A percentile compares a stretch with the other conserved stretches of the same genome.
Evolutionary conservation across 139 green algal genomes (phyloP).

Genomic region (Limnomonas spitsbergensis): DNA sequence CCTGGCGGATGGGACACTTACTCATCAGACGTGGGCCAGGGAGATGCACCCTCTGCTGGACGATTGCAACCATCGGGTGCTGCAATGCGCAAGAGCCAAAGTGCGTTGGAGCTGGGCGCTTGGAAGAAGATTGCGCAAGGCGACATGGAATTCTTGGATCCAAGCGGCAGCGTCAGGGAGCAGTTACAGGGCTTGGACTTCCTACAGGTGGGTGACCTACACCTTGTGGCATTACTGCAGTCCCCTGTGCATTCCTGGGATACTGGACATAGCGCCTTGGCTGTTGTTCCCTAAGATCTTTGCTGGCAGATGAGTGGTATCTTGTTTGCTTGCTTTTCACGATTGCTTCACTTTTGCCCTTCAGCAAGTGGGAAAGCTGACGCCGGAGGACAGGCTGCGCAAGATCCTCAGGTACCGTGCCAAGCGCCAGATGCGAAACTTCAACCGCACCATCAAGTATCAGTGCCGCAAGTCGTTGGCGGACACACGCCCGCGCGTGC

Average conservation of each 20-base stretch:
- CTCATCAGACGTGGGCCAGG: conserved; percentile 2
- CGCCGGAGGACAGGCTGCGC: conserved; percentile 61
- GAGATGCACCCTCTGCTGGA: neutral
- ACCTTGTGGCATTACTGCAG: too few species aligned
- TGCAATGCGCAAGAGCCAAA: conserved; percentile 16
- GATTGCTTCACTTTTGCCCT: neutral
- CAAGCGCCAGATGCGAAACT: conserved; percentile 61
- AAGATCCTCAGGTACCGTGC: conserved; percentile 75
- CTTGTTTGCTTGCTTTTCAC: too few species aligned
- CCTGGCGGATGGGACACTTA: neutral
- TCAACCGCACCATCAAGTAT: conserved; percentile 67
- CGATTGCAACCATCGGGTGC: neutral
- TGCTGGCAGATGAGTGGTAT: too few species aligned
- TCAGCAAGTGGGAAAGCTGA: conserved; percentile 33
- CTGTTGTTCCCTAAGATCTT: too few species aligned
- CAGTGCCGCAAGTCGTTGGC: conserved; percentile 80
- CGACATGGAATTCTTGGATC: conserved; percentile 16
- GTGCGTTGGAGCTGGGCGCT: conserved; percentile 13
- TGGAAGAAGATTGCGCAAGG: conserved; percentile 1
- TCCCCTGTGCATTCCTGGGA: neutral
- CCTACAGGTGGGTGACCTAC: neutral
- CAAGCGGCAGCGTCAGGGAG: conserved; percentile 4
- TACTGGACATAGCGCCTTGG: too few species aligned
- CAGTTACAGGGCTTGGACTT: neutral
- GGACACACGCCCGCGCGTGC: conserved; percentile 67